Conservation (phyloP, 2,329 filamentous ascomycete species). For the Mycosphaerella sp. region DNA sequence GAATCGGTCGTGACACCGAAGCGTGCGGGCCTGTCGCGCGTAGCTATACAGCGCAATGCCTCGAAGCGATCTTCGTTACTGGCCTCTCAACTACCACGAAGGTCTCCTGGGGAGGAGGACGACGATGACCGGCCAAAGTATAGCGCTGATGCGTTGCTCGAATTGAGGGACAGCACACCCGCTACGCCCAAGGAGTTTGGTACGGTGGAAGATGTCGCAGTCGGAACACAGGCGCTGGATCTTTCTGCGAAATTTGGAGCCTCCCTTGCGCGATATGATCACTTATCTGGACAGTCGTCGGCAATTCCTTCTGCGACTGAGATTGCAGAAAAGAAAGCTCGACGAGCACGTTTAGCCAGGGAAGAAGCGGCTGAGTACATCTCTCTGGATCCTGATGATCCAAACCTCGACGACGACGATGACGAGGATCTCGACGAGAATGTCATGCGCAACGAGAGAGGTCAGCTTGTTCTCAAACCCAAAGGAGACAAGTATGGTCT, state of each 20-base stretch:
- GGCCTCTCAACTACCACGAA: constrained; percentile 43
- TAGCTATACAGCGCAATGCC: constrained; percentile 62
- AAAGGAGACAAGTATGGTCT: constrained; percentile 56
- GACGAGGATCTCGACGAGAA: constrained; percentile 40
- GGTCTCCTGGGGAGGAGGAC: constrained; percentile 41
- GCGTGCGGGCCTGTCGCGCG: constrained; percentile 55
- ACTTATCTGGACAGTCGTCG: constrained; percentile 29
- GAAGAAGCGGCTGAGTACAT: constrained; percentile 58
- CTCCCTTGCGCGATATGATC: constrained; percentile 32
- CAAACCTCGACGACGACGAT: constrained; percentile 37
- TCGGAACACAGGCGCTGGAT: constrained; percentile 39
- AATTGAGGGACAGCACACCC: constrained; percentile 79
- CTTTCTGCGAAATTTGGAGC: constrained; percentile 53
- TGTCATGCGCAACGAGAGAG: constrained; percentile 37
- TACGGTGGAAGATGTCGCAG: constrained; percentile 40
- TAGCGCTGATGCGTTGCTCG: constrained; percentile 76
- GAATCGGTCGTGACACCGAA: constrained; percentile 55
- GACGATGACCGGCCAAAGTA: constrained; percentile 72
- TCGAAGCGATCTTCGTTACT: constrained; percentile 47
- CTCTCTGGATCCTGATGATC: constrained; percentile 56
- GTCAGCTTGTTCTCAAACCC: constrained; percentile 42
- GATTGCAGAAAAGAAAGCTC: constrained; percentile 84
- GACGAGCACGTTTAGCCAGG: constrained; percentile 71
- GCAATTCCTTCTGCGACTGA: constrained; percentile 74
- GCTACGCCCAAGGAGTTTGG: constrained; percentile 64